Conservation (phyloP, 345 rosid species). For the Hypericum androsaemum region DNA sequence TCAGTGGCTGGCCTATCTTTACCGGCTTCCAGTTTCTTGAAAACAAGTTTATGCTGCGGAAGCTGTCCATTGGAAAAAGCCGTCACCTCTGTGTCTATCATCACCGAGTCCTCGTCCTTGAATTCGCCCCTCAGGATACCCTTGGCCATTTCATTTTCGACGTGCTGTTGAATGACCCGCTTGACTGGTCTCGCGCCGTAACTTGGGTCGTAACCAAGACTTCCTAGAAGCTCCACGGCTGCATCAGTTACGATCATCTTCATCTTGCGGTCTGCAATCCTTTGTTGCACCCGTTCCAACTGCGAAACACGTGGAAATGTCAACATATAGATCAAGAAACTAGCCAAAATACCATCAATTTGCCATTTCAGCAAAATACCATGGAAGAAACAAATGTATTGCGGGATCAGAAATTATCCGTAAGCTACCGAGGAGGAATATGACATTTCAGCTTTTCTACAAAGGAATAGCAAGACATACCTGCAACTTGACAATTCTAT, state of each 20-base stretch:
- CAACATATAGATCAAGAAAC: neutral
- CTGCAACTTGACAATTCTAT: conserved; percentile 78
- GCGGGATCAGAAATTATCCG: neutral
- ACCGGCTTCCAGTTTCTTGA: conserved; percentile 35
- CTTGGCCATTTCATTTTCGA: conserved; percentile 92
- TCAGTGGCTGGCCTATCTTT: conserved; percentile 24
- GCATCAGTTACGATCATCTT: conserved; percentile 56
- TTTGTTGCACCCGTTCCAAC: conserved; percentile 86
- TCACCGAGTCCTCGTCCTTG: conserved; percentile 64
- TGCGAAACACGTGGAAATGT: conserved; percentile 15
- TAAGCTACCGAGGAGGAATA: neutral
- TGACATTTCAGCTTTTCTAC: neutral
- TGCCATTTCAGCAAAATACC: no score
- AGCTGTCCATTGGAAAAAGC: conserved; percentile 66
- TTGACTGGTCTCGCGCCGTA: conserved; percentile 98
- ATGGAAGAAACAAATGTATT: no score
- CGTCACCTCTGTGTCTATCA: conserved; percentile 63
- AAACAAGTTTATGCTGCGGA: conserved; percentile 78
- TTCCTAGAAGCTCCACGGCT: conserved; percentile 71
- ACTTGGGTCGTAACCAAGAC: conserved; percentile 86
- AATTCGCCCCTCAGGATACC: conserved; percentile 89
- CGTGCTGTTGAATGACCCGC: conserved; percentile 88
- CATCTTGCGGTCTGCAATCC: conserved; percentile 83
- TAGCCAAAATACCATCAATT: no score
- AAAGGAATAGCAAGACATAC: no score